A percentile compares a stretch with the other conserved stretches of the same genome.
Evolutionary conservation across 164 flowering plant genomes (phyloP).

Genomic region (Dillenia turbinata): DNA sequence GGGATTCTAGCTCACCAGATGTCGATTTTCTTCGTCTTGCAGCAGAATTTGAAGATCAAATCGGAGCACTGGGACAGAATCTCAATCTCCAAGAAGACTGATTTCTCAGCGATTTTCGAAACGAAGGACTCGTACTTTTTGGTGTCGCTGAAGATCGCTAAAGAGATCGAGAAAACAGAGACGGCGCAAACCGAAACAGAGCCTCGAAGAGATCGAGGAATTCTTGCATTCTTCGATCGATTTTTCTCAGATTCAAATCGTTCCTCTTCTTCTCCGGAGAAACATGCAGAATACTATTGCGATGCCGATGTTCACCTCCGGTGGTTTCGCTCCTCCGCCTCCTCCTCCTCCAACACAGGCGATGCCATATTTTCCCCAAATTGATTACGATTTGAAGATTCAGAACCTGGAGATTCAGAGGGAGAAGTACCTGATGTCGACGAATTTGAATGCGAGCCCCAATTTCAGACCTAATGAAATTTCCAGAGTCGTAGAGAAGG

Average conservation of each 20-base stretch:
- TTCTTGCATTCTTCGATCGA: conserved; percentile 4
- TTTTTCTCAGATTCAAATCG: not conserved
- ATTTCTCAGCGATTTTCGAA: conserved; percentile 28
- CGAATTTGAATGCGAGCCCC: conserved; percentile 8
- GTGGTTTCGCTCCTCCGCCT: not conserved
- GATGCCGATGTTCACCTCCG: conserved; percentile 3
- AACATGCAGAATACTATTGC: not conserved
- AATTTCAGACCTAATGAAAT: not conserved
- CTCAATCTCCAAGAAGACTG: conserved; percentile 37
- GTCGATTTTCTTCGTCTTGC: conserved; percentile 33
- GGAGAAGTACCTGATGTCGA: conserved; percentile 26
- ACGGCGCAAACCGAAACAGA: conserved; percentile 5
- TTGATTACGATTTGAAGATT: conserved; percentile 12
- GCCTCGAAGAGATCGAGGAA: not conserved
- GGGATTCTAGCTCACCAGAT: conserved; percentile 59
- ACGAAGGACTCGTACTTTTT: conserved; percentile 31
- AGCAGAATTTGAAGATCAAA: conserved; percentile 7
- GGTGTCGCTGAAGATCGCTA: not conserved
- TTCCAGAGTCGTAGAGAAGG: conserved; percentile 1
- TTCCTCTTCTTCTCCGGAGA: conserved; percentile 18
- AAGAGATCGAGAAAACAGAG: conserved; percentile 23
- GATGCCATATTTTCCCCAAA: conserved; percentile 11
- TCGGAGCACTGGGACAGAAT: conserved; percentile 15
- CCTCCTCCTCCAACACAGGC: not conserved
- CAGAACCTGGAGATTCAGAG: conserved; percentile 20